A percentile compares a stretch with the other conserved stretches of the same genome.
These are phyloP conservation scores for Paxillus rubicundulus DNA, from an alignment of 768 basidiomycete species.

Conservation along the genomic window DNA sequence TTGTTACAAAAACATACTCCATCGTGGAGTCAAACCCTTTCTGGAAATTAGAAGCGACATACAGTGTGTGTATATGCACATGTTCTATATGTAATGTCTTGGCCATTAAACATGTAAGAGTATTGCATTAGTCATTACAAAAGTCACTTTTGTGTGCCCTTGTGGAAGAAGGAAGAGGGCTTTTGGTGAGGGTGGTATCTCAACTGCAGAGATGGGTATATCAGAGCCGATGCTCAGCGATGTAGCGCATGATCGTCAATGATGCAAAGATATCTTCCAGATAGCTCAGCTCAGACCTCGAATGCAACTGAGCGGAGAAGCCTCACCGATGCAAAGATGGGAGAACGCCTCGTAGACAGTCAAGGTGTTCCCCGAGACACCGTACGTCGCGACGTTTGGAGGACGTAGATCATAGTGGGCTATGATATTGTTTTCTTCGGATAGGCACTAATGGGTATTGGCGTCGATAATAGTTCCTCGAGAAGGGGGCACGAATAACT, in stretches of 20 bases:
- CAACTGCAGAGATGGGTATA: not conserved
- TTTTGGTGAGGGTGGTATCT: not conserved
- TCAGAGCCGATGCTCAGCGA: conserved; percentile 48
- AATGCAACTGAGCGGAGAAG: not conserved
- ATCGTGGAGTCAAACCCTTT: not conserved
- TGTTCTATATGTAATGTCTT: not conserved
- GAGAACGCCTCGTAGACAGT: conserved; percentile 57
- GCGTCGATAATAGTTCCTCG: conserved; percentile 4
- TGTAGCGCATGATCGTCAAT: conserved; percentile 63
- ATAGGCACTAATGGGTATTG: conserved; percentile 44
- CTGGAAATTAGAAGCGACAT: not conserved
- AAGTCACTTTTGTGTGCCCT: not conserved
- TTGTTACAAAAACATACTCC: not conserved
- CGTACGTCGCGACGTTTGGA: conserved; percentile 51
- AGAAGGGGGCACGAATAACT: conserved; percentile 29
- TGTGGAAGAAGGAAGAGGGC: not conserved
- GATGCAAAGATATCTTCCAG: conserved; percentile 54
- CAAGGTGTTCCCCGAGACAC: conserved; percentile 60
- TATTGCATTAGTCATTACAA: not conserved
- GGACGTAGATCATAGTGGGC: conserved; percentile 67
- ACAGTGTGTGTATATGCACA: not conserved
- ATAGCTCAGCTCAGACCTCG: conserved; percentile 6
- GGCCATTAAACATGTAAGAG: not conserved
- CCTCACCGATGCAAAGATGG: conserved; percentile 53
- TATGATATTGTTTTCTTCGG: conserved; percentile 51